Evolutionary conservation across 75 land plant species (phyloP).

Genomic region (Selaginella tamariscina): DNA sequence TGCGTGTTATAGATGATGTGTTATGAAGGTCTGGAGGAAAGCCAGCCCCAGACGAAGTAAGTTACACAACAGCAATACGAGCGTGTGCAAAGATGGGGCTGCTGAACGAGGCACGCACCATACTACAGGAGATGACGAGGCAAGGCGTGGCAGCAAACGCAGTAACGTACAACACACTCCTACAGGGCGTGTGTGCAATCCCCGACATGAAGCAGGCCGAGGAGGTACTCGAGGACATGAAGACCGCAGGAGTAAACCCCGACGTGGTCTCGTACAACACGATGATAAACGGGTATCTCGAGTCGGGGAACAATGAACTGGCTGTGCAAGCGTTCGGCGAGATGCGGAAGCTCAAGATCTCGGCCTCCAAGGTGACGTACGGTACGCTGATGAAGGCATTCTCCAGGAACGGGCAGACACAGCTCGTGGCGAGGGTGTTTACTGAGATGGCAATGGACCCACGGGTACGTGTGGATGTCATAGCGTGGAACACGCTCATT

Average conservation of each 20-base stretch:
- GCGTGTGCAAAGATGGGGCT: conserved; percentile 58
- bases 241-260: conserved; percentile 41
- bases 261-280: conserved; percentile 86
- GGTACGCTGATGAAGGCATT: conserved; percentile 95
- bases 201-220: conserved; percentile 49
- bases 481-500: conserved; percentile 83
- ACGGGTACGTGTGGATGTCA: conserved; percentile 53
- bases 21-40: too few species aligned
- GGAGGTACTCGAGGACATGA: conserved; percentile 54
- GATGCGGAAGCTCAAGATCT: conserved; percentile 69
- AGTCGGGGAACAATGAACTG: conserved; percentile 55
- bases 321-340: conserved; percentile 60
- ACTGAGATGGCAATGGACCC: conserved; percentile 67
- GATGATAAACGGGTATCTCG: conserved; percentile 72
- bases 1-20: too few species aligned
- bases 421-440: conserved; percentile 63
- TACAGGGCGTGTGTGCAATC: conserved; percentile 67
- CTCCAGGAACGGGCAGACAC: conserved; percentile 58
- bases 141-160: conserved; percentile 63
- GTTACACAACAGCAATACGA: conserved; percentile 75
- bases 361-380: conserved; percentile 76
- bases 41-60: conserved; percentile 90
- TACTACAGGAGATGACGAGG: conserved; percentile 62
- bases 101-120: conserved; percentile 59
- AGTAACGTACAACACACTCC: conserved; percentile 73